Percentiles rank a stretch among this genome's conserved stretches.
phyloP scores from a whole-genome alignment of 306 rosid species.

The Prosopis cineraria region DNA sequence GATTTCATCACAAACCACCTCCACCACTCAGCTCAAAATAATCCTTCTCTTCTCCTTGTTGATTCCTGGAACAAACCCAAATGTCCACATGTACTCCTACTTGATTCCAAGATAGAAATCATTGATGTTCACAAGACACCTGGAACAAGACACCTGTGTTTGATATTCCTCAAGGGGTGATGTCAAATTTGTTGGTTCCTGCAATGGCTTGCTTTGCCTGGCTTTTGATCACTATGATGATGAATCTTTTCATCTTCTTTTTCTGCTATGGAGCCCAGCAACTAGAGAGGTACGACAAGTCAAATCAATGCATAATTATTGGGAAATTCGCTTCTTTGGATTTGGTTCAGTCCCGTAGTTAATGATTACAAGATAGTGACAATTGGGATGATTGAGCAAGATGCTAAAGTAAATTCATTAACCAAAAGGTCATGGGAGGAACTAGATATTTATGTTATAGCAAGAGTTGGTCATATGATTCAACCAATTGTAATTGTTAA shows the following conservation, averaged over 20 bases:
- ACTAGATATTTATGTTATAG: not conserved
- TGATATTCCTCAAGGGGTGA: not conserved
- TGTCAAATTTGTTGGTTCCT: not conserved
- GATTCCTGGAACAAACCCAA: too few relatives aligned
- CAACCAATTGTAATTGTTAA: not conserved
- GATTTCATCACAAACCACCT: too few relatives aligned
- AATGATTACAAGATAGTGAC: not conserved
- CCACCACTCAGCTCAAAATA: too few relatives aligned
- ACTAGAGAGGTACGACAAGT: not conserved
- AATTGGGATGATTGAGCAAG: not conserved
- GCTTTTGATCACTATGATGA: too few relatives aligned
- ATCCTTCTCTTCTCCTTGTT: too few relatives aligned
- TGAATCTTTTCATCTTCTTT: accelerated
- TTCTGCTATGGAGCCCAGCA: not conserved
- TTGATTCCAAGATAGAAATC: too few relatives aligned
- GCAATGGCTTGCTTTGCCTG: not conserved
- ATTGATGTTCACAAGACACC: too few relatives aligned
- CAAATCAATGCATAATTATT: not conserved
- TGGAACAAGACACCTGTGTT: too few relatives aligned
- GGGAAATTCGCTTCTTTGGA: not conserved
- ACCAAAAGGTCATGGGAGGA: not conserved
- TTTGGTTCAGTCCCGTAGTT: not conserved
- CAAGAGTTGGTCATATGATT: accelerated
- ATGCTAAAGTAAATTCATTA: not conserved
- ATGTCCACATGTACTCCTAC: too few relatives aligned